phyloP scores from a whole-genome alignment of 2,329 filamentous ascomycete species.

The Fonsecaea multimorphosa region DNA sequence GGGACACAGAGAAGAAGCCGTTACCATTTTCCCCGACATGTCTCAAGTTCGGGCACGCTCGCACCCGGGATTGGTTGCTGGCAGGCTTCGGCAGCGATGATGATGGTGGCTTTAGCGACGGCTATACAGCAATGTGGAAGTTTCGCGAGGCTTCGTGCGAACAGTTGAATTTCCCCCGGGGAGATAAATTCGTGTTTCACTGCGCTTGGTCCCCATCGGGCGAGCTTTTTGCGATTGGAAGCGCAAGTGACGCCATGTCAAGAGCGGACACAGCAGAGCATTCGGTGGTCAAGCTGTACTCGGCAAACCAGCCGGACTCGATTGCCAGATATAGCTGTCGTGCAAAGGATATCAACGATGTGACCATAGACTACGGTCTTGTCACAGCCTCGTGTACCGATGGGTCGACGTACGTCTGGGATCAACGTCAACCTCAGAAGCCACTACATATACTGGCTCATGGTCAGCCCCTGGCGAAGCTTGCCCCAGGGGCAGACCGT shows the following conservation, averaged over 20 bases:
- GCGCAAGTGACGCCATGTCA: slow-evolving; percentile 42
- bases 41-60: slow-evolving; percentile 55
- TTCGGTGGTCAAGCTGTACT: slow-evolving; percentile 62
- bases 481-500: slow-evolving; percentile 47
- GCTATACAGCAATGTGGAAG: slow-evolving; percentile 63
- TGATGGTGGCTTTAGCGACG: slow-evolving; percentile 47
- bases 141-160: slow-evolving; percentile 48
- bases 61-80: slow-evolving; percentile 54
- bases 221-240: slow-evolving; percentile 60
- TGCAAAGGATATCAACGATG: slow-evolving; percentile 67
- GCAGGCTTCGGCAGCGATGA: slow-evolving; percentile 59
- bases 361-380: slow-evolving; percentile 59
- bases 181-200: slow-evolving; percentile 64
- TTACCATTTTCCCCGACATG: slow-evolving; percentile 48
- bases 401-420: slow-evolving; percentile 66
- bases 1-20: slow-evolving; percentile 40
- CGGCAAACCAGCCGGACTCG: slow-evolving; percentile 46
- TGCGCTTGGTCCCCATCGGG: slow-evolving; percentile 61
- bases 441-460: slow-evolving; percentile 60
- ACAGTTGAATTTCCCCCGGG: slow-evolving; percentile 51
- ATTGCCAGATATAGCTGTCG: slow-evolving; percentile 61
- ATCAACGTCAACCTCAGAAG: slow-evolving; percentile 55
- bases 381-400: slow-evolving; percentile 67
- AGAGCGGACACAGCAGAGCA: slow-evolving; percentile 43
- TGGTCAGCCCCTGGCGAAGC: slow-evolving; percentile 56